phyloP scores from a whole-genome alignment of 176 grass and related monocot species.

The Raddia guianensis region DNA sequence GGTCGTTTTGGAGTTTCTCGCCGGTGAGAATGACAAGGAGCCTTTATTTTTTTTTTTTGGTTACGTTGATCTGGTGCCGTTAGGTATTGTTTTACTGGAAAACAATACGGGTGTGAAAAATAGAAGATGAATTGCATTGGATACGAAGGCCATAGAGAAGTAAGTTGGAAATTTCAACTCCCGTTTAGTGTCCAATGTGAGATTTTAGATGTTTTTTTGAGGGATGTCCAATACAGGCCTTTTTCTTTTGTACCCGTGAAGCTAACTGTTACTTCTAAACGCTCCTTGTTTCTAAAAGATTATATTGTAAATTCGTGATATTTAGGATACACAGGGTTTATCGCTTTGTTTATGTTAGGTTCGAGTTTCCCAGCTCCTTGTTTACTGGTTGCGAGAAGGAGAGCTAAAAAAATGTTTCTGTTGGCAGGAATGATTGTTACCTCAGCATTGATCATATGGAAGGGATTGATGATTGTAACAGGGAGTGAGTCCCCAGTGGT shows the following conservation, averaged over 20 bases:
- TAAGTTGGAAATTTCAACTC: not conserved
- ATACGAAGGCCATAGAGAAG: not conserved
- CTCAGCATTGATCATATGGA: constrained; percentile 69
- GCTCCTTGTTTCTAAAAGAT: not conserved
- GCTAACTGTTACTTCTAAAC: not conserved
- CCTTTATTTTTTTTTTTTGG: not conserved
- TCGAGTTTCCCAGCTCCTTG: not conserved
- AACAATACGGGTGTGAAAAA: not conserved
- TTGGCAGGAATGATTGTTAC: constrained; percentile 64
- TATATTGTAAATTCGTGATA: not conserved
- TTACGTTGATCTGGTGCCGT: constrained; percentile 6
- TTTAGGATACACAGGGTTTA: not conserved
- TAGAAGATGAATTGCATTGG: not conserved
- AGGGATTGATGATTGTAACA: constrained; percentile 58
- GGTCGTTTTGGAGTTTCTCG: not conserved
- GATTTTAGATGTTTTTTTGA: not conserved
- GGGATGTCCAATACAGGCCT: not conserved
- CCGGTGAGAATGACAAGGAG: not conserved
- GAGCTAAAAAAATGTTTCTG: not conserved
- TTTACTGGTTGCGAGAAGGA: not conserved
- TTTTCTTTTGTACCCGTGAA: not conserved
- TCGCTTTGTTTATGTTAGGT: not conserved
- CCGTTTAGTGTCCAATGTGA: not conserved
- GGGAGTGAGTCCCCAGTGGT: constrained; percentile 63
- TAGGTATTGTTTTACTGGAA: not conserved